Base-by-base conservation (phyloP, 352 stramenopile species). In the Pythium myriotylum region DNA sequence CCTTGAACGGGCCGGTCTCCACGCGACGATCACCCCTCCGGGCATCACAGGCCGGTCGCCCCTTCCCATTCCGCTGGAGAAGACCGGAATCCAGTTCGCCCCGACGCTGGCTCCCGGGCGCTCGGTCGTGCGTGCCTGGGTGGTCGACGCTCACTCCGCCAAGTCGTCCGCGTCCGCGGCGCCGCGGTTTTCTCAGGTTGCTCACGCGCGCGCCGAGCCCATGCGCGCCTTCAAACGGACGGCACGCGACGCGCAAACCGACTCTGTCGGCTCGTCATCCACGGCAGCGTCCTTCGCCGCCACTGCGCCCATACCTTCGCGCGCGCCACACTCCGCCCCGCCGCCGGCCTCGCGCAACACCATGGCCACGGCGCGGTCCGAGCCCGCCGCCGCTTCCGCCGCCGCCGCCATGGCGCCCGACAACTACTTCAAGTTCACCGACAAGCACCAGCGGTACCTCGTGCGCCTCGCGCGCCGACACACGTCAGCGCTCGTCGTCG, bases 391-490 rank as follows among this genome's bases (percentile, higher is more conserved):
- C 4, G 17, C 45, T 8, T n/a, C 45, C 19, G n/a, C 39, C 26
- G 6, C 35, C n/a, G 39, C 54, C 14, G 45, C 42, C 42, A 26
- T 47, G 19, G 16, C 57, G 54, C 40, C 42, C 45, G 70, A 70
- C 29, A 72, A 72, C 55, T 90, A 90, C 55, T 74, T 90, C 41
- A 67, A 70, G 22, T 86, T 90, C 39, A 82, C 51, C 45, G 70
- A 81, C 0, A 57, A 72, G 10, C 81, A 90, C 39, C 65, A 86
- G 56, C 68, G 77, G 32, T 69, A 68, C 20, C 68, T 88, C 16
- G 49, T 90, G 3, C 51, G 65, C 22, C 72, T 87, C 26, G 76
- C 74, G 32, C 78, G 81, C 17, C 66, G 68, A 23, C 83, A 87
- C 22, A 79, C 81, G 20, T 77, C 81, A 10, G 76, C 73, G 23